phyloP scores from a whole-genome alignment of 179 eudicot genomes.

The Amaranthus tricolor region DNA sequence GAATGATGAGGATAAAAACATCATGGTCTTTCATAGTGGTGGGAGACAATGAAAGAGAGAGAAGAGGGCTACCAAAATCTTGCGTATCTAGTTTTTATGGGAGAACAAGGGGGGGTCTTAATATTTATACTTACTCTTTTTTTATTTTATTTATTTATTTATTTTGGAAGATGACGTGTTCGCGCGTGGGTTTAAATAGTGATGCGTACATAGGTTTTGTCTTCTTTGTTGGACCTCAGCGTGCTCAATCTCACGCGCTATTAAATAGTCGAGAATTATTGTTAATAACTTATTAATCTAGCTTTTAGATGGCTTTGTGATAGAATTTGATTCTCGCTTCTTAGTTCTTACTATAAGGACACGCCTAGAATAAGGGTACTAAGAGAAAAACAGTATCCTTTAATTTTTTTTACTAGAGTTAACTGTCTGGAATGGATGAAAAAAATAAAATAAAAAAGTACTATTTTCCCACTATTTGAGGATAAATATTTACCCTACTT shows the following conservation, averaged over 20 bases:
- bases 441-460: too few relatives aligned
- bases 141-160: not conserved
- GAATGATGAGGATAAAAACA: not conserved
- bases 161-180: not conserved
- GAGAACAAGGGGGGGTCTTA: not conserved
- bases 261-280: too few relatives aligned
- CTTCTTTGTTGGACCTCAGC: conserved; percentile 2
- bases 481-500: too few relatives aligned
- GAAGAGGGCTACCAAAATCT: conserved; percentile 18
- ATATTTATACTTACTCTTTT: not conserved
- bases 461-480: too few relatives aligned
- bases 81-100: conserved; percentile 22
- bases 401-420: too few relatives aligned
- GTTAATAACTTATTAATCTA: too few relatives aligned
- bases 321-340: too few relatives aligned
- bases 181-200: conserved; percentile 19
- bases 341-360: too few relatives aligned
- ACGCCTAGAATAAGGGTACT: too few relatives aligned
- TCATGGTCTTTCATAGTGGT: conserved; percentile 6
- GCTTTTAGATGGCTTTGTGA: too few relatives aligned
- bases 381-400: too few relatives aligned
- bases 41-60: conserved; percentile 22
- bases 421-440: too few relatives aligned
- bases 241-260: conserved; percentile 2
- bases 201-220: conserved; percentile 15